Conservation (phyloP, 2,329 filamentous ascomycete genomes). For the Amylocarpus encephaloides region DNA sequence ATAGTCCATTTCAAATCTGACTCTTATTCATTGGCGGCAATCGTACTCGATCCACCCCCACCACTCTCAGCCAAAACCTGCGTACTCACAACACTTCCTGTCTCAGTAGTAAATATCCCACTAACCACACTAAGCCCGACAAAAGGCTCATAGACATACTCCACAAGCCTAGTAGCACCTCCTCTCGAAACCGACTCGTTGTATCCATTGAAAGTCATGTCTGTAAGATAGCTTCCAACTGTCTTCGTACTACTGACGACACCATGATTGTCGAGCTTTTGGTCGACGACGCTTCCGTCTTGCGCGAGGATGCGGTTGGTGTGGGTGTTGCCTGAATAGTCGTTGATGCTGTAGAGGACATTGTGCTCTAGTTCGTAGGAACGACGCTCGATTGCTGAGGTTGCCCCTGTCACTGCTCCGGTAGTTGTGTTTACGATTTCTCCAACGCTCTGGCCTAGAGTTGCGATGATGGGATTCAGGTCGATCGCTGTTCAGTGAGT, state of each 20-base stretch:
- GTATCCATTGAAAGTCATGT: slow-evolving; percentile 51
- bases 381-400: slow-evolving; percentile 26
- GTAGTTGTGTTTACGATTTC: slow-evolving; percentile 41
- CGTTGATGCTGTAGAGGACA: slow-evolving; percentile 54
- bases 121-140: slow-evolving; percentile 40
- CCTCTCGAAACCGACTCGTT: slow-evolving; percentile 41
- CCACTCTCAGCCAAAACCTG: slow-evolving; percentile 46
- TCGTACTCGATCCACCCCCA: slow-evolving; percentile 46
- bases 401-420: slow-evolving; percentile 14
- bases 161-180: slow-evolving; percentile 42
- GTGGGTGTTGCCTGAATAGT: slow-evolving; percentile 49
- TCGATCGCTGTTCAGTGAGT: slow-evolving; percentile 38
- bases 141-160: slow-evolving; percentile 49
- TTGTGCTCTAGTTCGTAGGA: slow-evolving; percentile 47
- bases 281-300: slow-evolving; percentile 48
- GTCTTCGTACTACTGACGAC: slow-evolving; percentile 36
- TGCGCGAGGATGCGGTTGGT: slow-evolving; percentile 52
- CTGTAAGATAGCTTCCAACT: slow-evolving; percentile 43
- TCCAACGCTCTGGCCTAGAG: slow-evolving; percentile 44
- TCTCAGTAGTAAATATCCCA: slow-evolving; percentile 42
- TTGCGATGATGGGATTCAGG: slow-evolving; percentile 53
- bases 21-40: slow-evolving; percentile 27
- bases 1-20: too few relatives aligned
- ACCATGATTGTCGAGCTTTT: slow-evolving; percentile 48
- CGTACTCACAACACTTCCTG: slow-evolving; percentile 43